Percentiles rank a stretch among this genome's conserved stretches.
Conservation (phyloP, 208 protist genomes). For the Leishmania turanica region DNA sequence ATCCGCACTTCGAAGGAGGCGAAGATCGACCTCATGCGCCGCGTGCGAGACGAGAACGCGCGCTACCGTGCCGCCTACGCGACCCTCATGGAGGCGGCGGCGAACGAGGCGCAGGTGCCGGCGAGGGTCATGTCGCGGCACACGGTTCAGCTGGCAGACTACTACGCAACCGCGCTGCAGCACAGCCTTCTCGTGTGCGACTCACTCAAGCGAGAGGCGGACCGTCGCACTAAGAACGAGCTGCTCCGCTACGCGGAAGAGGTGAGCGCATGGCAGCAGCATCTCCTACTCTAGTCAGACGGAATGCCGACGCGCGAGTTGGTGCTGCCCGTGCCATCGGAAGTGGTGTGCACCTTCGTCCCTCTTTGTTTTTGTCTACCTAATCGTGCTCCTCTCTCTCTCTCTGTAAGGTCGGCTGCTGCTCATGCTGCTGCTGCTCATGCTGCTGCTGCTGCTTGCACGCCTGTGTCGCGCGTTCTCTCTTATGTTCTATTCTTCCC, state of each 20-base stretch:
- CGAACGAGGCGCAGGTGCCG: conserved; percentile 64
- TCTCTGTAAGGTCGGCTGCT: background rate
- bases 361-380: background rate
- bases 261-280: conserved; percentile 81
- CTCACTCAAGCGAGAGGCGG: conserved; percentile 65
- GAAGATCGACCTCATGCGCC: conserved; percentile 54
- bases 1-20: conserved; percentile 35
- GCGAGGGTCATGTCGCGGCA: conserved; percentile 68
- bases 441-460: background rate
- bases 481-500: no score
- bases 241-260: conserved; percentile 71
- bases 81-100: conserved; percentile 67
- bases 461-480: background rate
- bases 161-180: conserved; percentile 69
- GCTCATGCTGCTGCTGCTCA: conserved; percentile 1
- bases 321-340: background rate
- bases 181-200: conserved; percentile 70
- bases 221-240: conserved; percentile 51
- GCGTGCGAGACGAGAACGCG: conserved; percentile 75
- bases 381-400: background rate
- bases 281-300: conserved; percentile 36
- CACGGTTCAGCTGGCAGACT: conserved; percentile 65
- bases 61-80: conserved; percentile 80
- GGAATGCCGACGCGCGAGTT: background rate
- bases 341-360: background rate